Conservation (phyloP, 805 yeast genomes). For the Saturnispora sekii region DNA sequence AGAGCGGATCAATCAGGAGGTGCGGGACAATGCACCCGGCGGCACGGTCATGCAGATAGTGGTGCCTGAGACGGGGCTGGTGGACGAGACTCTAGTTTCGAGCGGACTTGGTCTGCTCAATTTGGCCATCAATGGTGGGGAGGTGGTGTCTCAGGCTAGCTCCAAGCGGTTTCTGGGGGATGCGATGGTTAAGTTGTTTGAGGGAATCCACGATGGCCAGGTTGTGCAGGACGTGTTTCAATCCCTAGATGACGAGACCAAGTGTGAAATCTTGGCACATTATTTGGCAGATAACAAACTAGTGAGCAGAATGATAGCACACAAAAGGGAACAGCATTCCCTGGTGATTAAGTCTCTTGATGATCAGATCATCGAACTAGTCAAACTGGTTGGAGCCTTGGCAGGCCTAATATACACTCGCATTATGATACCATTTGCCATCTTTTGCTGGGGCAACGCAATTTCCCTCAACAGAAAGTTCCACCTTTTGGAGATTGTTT, state of each 20-base stretch:
- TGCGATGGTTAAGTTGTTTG: constrained; percentile 12
- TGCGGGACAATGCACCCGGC: not conserved
- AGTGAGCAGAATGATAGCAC: constrained; percentile 1
- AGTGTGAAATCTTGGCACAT: constrained; percentile 13
- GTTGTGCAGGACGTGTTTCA: constrained; percentile 7
- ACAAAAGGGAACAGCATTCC: not conserved
- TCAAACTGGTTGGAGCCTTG: not conserved
- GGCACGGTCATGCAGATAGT: constrained; percentile 7
- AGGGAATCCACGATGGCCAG: constrained; percentile 11
- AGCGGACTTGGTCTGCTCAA: constrained; percentile 15
- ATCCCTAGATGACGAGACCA: constrained; percentile 12
- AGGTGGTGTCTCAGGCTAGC: constrained; percentile 6
- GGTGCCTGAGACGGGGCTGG: constrained; percentile 1
- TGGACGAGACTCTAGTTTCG: constrained; percentile 6
- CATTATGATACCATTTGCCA: not conserved
- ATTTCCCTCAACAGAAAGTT: constrained; percentile 1
- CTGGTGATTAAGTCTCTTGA: not conserved
- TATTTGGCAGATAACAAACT: constrained; percentile 16
- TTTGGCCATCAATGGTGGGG: constrained; percentile 12
- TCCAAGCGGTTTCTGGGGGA: constrained; percentile 11
- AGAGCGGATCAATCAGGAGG: constrained; percentile 6
- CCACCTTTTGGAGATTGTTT: not conserved
- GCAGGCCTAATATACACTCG: not conserved
- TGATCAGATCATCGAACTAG: constrained; percentile 1
- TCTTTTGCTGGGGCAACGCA: not conserved